phyloP scores from a whole-genome alignment of 164 flowering plant species.

The Protea cynaroides region DNA sequence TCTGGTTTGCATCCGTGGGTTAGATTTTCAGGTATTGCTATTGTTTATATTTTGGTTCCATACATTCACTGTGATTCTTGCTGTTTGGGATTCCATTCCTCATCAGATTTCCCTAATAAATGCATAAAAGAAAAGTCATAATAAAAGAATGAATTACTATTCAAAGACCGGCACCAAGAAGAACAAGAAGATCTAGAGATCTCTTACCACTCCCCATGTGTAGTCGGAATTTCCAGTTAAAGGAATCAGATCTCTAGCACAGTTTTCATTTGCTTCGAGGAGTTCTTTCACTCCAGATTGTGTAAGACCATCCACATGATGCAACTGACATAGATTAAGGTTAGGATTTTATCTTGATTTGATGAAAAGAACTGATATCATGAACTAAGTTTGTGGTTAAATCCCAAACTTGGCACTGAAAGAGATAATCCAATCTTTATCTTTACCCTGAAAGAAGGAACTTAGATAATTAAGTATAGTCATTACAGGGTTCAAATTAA shows the following conservation, averaged over 20 bases:
- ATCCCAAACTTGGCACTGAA: neutral
- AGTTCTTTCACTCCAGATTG: slow-evolving; percentile 44
- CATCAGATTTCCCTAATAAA: no score
- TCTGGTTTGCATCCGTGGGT: no score
- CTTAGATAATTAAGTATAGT: neutral
- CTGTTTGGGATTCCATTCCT: no score
- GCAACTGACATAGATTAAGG: slow-evolving; percentile 44
- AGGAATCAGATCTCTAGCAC: slow-evolving; percentile 30
- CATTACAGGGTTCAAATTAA: neutral
- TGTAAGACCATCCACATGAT: slow-evolving; percentile 84
- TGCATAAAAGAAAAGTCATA: neutral
- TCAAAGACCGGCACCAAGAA: neutral
- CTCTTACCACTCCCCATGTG: slow-evolving; percentile 70
- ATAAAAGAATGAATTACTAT: neutral
- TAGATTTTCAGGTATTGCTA: no score
- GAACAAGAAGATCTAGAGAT: neutral
- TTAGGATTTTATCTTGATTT: neutral
- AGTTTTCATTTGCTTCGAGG: slow-evolving; percentile 38
- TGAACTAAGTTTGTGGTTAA: neutral
- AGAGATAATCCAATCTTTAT: neutral
- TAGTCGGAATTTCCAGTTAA: slow-evolving; percentile 60
- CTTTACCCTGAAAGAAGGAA: neutral
- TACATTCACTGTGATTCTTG: no score
- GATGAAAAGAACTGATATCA: neutral
- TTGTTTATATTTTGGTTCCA: no score